Base-by-base conservation (phyloP, 2,329 filamentous ascomycete species). In the Herpotrichia juniperi region DNA sequence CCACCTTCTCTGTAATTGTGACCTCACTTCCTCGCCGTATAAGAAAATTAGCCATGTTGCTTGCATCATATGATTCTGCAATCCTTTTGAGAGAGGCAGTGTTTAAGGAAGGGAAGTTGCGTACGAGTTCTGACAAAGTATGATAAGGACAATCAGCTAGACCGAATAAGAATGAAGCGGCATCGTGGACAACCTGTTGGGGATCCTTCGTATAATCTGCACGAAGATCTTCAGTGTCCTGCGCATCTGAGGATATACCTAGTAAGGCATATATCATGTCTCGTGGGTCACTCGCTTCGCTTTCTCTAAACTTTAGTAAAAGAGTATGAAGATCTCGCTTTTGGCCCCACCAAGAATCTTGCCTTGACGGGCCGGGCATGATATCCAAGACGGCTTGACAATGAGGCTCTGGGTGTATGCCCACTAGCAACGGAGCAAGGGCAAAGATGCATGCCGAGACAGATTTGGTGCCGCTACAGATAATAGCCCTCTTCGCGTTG, bases 181-280 rank as follows among this genome's bases (percentile, higher is more conserved):
- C 42, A 12, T 51, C 40, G 24, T 42, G 21, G 35, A 57, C 34
- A 26, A 58, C 30, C 34, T 58, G 16, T 3, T 53, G 25, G 28
- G 31, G n/a, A 9, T 32, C 4, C 37, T 56, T 53, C 31, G 25
- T 39, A 42, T 59, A 59, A 28, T 59, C 47, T 51, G 48, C 46
- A 17, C 11, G 9, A 16, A 56, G 46, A 39, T 26, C 42, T 28
- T 52, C 9, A 2, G n/a, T 43, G 25, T 57, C 54, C 2, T 19
- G 10, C 21, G 42, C 39, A 35, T 64, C 53, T 12, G 61, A 61
- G 4, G 54, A 60, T 16, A 66, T 61, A 1, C 59, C 58, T 21
- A 62, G 51, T 34, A 65, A 39, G 14, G 62, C 62, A 42, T 58
- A 66, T 5, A 66, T 53, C 7, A 26, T 59, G 24, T 66, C 63